Evolutionary conservation across 345 rosid species (phyloP).

Genomic region (Eucalyptus lansdowneana): DNA sequence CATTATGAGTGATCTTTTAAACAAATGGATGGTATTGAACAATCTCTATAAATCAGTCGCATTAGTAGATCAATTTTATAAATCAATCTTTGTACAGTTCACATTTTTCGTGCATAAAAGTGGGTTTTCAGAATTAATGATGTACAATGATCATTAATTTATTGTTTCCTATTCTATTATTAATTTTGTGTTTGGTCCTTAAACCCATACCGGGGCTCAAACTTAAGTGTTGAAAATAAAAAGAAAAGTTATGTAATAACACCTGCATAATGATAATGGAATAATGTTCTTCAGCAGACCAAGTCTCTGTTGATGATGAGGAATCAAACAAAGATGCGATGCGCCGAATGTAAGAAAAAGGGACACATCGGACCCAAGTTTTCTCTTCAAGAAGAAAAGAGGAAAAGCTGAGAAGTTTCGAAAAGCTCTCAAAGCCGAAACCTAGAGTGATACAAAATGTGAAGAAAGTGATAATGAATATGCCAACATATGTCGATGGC

Average conservation of each 20-base stretch:
- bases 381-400: too few relatives aligned
- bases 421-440: too few relatives aligned
- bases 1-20: background rate
- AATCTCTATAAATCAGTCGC: background rate
- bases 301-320: too few relatives aligned
- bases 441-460: too few relatives aligned
- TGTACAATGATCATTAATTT: background rate
- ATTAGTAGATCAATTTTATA: background rate
- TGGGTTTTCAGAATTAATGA: background rate
- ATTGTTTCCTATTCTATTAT: background rate
- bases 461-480: too few relatives aligned
- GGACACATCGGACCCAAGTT: too few relatives aligned
- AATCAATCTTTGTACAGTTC: background rate
- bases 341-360: too few relatives aligned
- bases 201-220: background rate
- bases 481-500: too few relatives aligned
- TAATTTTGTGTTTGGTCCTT: background rate
- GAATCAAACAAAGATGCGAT: too few relatives aligned
- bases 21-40: background rate
- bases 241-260: background rate
- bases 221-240: background rate
- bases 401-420: too few relatives aligned
- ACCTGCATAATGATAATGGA: background rate
- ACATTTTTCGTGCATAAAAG: background rate
- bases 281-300: background rate